These are phyloP conservation scores for Artemisia tridentata DNA, from an alignment of 129 eudicot genomes.

Conservation along the genomic window DNA sequence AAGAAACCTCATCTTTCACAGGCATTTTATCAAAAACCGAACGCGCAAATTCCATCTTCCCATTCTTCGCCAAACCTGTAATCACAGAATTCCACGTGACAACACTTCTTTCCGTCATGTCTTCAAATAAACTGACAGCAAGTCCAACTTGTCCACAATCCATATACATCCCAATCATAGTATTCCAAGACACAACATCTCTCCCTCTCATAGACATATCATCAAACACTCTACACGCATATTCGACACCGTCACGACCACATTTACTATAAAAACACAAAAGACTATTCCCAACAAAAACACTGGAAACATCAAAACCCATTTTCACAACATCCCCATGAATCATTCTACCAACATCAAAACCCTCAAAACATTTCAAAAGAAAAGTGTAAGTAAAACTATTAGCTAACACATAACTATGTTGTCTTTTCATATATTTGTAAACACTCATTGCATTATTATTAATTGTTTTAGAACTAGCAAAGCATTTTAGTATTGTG, in stretches of 20 bases:
- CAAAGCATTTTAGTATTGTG: conserved; percentile 53
- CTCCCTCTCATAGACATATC: conserved; percentile 41
- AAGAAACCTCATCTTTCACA: conserved; percentile 53
- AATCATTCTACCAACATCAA: conserved; percentile 39
- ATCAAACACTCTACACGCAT: conserved; percentile 46
- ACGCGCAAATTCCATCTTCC: conserved; percentile 44
- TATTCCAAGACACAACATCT: conserved; percentile 66
- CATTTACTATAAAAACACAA: conserved; percentile 48
- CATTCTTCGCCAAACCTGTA: conserved; percentile 45
- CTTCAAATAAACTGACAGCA: conserved; percentile 50
- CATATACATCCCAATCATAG: conserved; percentile 57
- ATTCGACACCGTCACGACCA: conserved; percentile 25
- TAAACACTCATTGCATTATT: conserved; percentile 34
- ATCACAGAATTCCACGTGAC: conserved; percentile 65
- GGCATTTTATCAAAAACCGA: conserved; percentile 55
- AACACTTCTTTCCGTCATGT: conserved; percentile 47
- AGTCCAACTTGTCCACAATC: conserved; percentile 44
- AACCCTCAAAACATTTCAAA: conserved; percentile 37
- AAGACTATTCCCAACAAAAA: conserved; percentile 57
- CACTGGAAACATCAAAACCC: conserved; percentile 46
- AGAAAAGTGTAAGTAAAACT: conserved; percentile 60
- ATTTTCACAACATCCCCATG: conserved; percentile 52
- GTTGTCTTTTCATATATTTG: conserved; percentile 31
- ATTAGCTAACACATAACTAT: conserved; percentile 26
- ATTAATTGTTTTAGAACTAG: conserved; percentile 5